These are phyloP conservation scores for Rhododendron ovatum DNA, from an alignment of 148 eudicot species.

Conservation along the genomic window DNA sequence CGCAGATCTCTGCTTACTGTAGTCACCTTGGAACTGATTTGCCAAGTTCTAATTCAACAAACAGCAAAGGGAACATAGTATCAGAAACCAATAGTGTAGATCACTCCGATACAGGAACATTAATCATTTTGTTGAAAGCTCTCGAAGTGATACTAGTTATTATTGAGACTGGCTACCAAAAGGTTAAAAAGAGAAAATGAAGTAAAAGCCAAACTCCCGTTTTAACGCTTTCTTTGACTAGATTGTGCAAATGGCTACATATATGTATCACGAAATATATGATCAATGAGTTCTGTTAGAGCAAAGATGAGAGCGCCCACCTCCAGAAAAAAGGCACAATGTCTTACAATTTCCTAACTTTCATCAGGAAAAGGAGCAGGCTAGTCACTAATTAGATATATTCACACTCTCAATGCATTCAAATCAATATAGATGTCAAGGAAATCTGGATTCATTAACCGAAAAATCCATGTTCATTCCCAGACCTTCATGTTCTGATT, in stretches of 20 bases:
- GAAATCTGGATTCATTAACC: not conserved
- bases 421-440: not conserved
- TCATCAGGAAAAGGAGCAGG: conserved; percentile 76
- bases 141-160: not conserved
- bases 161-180: not conserved
- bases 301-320: too few species aligned
- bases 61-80: conserved; percentile 19
- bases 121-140: too few species aligned
- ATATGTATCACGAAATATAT: too few species aligned
- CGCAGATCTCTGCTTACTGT: conserved; percentile 20
- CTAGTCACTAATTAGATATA: conserved; percentile 13
- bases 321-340: conserved; percentile 15
- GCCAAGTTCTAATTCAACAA: conserved; percentile 72
- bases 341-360: conserved; percentile 75
- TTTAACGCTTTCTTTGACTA: too few species aligned
- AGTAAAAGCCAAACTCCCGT: too few species aligned
- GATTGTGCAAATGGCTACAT: too few species aligned
- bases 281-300: too few species aligned
- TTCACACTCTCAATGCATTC: conserved; percentile 1
- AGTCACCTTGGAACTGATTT: conserved; percentile 82
- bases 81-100: conserved; percentile 22
- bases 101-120: too few species aligned
- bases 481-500: too few species aligned
- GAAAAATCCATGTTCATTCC: too few species aligned
- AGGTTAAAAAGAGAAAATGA: too few species aligned